phyloP scores from a whole-genome alignment of 371 early-diverging fungal species.

The Funneliformis caledonium region DNA sequence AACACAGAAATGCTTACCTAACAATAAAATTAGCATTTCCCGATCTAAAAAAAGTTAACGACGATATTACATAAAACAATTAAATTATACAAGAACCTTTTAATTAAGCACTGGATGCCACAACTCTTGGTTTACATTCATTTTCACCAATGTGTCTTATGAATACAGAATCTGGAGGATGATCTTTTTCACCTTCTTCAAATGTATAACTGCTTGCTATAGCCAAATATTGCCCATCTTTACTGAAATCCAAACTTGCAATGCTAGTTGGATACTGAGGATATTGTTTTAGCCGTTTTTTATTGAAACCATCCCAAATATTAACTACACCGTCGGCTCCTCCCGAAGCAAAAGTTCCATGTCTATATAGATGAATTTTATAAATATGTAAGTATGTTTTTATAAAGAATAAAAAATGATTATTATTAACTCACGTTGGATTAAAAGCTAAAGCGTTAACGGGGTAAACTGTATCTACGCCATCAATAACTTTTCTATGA shows the following conservation, averaged over 20 bases:
- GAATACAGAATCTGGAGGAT: slow-evolving; percentile 81
- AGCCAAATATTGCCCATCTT: slow-evolving; percentile 80
- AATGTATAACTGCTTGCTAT: slow-evolving; percentile 91
- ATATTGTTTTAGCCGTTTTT: slow-evolving; percentile 84
- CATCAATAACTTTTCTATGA: slow-evolving; percentile 80
- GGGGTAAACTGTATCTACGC: slow-evolving; percentile 88
- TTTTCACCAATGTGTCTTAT: slow-evolving; percentile 71
- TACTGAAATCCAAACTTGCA: slow-evolving; percentile 79
- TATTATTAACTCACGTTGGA: slow-evolving; percentile 66
- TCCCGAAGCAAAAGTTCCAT: slow-evolving; percentile 94
- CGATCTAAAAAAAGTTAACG: no score
- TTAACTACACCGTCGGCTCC: slow-evolving; percentile 93
- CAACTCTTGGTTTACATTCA: slow-evolving; percentile 69
- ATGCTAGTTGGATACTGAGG: slow-evolving; percentile 85
- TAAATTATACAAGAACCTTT: neutral
- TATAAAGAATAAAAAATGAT: neutral
- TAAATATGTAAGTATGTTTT: neutral
- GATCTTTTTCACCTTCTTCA: slow-evolving; percentile 93
- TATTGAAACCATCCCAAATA: slow-evolving; percentile 92
- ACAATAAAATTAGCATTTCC: no score
- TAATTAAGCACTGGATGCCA: slow-evolving; percentile 7
- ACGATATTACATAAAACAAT: no score
- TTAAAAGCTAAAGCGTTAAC: slow-evolving; percentile 94
- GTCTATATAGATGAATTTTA: slow-evolving; percentile 47
- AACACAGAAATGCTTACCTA: no score